Evolutionary conservation across 306 rosid species (phyloP).

Genomic region (Citrullus colocynthis): DNA sequence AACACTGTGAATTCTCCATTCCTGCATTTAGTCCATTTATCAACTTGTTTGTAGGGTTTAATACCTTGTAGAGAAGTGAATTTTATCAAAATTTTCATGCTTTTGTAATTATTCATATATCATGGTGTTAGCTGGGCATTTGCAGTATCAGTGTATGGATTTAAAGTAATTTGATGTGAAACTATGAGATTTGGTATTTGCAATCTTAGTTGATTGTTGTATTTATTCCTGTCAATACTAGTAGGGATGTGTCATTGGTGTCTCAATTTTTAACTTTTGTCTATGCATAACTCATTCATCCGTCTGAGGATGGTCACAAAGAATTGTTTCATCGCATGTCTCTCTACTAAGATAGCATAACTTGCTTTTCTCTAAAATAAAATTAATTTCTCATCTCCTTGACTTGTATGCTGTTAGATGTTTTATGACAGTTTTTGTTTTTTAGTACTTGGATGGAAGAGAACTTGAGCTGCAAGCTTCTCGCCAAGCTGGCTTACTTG

Average conservation of each 20-base stretch:
- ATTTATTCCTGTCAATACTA: not conserved
- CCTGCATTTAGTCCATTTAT: not conserved
- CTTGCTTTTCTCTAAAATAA: not conserved
- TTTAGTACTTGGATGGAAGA: slow-evolving; percentile 85
- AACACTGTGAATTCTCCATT: not conserved
- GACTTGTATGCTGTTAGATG: not conserved
- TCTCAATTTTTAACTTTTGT: not conserved
- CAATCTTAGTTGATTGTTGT: not conserved
- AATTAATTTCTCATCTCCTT: not conserved
- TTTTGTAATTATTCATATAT: not conserved
- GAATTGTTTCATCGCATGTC: not conserved
- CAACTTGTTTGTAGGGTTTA: not conserved
- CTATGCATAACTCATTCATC: not conserved
- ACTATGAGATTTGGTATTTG: not conserved
- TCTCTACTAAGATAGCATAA: not conserved
- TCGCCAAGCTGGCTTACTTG: slow-evolving; percentile 92
- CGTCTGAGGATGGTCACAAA: not conserved
- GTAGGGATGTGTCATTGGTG: not conserved
- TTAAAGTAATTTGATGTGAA: not conserved
- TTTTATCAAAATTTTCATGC: not conserved
- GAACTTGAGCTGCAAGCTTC: slow-evolving; percentile 90
- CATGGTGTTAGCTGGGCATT: not conserved
- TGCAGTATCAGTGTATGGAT: not conserved
- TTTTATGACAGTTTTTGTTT: slow-evolving; percentile 6
- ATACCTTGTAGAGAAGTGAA: not conserved